Evolutionary conservation across 768 basidiomycete species (phyloP).

Genomic region (Pisolithus orientalis): DNA sequence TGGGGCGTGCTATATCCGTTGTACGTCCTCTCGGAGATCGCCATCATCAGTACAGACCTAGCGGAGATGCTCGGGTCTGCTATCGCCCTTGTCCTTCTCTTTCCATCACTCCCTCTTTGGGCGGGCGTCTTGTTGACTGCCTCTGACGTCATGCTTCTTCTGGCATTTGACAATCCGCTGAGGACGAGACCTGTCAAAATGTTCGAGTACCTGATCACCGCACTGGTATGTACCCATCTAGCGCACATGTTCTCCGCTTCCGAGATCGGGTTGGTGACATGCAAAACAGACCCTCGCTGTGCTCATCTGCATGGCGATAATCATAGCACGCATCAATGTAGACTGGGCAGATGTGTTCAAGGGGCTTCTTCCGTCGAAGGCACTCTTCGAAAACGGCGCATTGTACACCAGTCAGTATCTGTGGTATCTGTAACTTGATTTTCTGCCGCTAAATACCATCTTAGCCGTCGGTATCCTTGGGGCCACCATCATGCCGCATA

Average conservation of each 20-base stretch:
- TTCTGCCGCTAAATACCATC: constrained; percentile 7
- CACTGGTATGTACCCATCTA: constrained; percentile 39
- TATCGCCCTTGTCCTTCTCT: constrained; percentile 71
- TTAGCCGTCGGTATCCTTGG: constrained; percentile 68
- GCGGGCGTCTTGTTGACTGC: constrained; percentile 65
- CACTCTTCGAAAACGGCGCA: constrained; percentile 47
- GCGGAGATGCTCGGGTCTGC: constrained; percentile 80
- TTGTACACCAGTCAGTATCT: constrained; percentile 57
- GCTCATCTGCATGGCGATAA: constrained; percentile 69
- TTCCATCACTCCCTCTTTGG: constrained; percentile 64
- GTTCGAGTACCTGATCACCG: constrained; percentile 63
- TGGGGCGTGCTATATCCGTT: constrained; percentile 61
- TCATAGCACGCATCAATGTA: constrained; percentile 66
- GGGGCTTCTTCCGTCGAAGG: constrained; percentile 71
- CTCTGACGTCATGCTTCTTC: constrained; percentile 61
- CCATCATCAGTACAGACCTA: constrained; percentile 73
- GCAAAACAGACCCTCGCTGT: constrained; percentile 54
- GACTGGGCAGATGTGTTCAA: constrained; percentile 69
- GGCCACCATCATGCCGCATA: constrained; percentile 92
- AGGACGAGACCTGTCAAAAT: constrained; percentile 57
- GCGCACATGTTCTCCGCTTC: neutral
- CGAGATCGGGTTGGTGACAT: constrained; percentile 1
- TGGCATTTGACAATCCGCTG: constrained; percentile 66
- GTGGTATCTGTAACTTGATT: neutral
- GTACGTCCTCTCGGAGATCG: constrained; percentile 58